These are phyloP conservation scores for Cardiospermum halicacabum DNA, from an alignment of 345 rosid genomes.

Conservation along the genomic window DNA sequence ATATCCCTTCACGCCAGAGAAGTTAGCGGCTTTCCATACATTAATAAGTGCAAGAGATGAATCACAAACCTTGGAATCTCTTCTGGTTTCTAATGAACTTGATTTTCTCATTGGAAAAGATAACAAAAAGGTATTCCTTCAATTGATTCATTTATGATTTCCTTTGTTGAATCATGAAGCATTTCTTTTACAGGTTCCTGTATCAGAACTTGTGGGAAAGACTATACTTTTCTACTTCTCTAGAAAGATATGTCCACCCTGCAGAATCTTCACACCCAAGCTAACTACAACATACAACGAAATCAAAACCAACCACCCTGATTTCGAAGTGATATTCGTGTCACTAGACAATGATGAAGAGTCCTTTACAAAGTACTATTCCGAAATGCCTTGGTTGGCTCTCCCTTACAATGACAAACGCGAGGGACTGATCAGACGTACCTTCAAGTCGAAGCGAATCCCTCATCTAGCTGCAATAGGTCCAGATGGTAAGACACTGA, in stretches of 20 bases:
- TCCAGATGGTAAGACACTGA: slow-evolving; percentile 31
- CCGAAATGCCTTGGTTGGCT: slow-evolving; percentile 42
- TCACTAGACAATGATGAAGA: slow-evolving; percentile 39
- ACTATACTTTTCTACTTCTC: slow-evolving; percentile 44
- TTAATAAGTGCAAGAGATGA: slow-evolving; percentile 27
- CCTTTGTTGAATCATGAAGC: not conserved
- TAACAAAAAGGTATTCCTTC: slow-evolving; percentile 24
- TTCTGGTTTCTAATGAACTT: slow-evolving; percentile 26
- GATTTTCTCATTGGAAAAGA: slow-evolving; percentile 32
- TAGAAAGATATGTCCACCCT: slow-evolving; percentile 42
- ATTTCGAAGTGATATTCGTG: slow-evolving; percentile 37
- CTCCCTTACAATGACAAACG: slow-evolving; percentile 37
- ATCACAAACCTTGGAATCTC: slow-evolving; percentile 35
- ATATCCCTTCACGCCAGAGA: slow-evolving; percentile 41
- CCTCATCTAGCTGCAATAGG: slow-evolving; percentile 37
- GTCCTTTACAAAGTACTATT: slow-evolving; percentile 25
- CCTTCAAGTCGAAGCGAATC: slow-evolving; percentile 33
- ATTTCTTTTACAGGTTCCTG: slow-evolving; percentile 33
- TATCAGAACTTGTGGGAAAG: slow-evolving; percentile 37
- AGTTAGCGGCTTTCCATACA: slow-evolving; percentile 26
- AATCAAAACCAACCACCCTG: slow-evolving; percentile 27
- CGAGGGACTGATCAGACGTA: slow-evolving; percentile 25
- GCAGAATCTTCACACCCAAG: slow-evolving; percentile 37
- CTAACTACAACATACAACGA: slow-evolving; percentile 28
- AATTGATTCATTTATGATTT: not conserved